Base-by-base conservation (phyloP, 1,139 yeast species). In the Casaregolazyma suthepensis region DNA sequence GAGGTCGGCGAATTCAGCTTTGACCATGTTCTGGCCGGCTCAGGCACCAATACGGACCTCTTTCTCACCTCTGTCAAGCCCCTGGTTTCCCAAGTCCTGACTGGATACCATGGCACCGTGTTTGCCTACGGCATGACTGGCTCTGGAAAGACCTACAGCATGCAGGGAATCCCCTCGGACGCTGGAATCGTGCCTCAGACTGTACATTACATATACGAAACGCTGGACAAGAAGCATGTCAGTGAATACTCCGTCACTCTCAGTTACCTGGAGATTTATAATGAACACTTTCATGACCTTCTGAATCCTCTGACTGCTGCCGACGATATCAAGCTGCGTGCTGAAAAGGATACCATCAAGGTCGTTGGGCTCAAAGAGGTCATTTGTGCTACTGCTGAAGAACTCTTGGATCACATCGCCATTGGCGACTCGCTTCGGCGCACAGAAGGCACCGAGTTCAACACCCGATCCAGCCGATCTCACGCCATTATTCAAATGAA, bases 41-140 rank as follows among this genome's bases (percentile, higher is more conserved):
- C 35, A 5, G 65, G 72, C 13, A 61, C 78, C 17, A 90, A 90
- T 65, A 61, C 67, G 5, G 78, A 78, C 29, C 87, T 91, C 1
- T 91, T 87, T 66, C 72, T 73, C 31, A 70, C 71, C 18, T 74
- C 85, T 1, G 91, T 90, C 45, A 72, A 77, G 31, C 81, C 80
- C 1, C 73, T 89, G 45, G 83, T 91, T 1, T 71, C 76, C 23
- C 80, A 83, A 57, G 83, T 88, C 54, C 73, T 89, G 59, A 83
- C 84, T 38, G 96, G 96, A 0, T 90, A 74, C 67, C 89, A 90
- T 65, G 95, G 93, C 9, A 91, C 96, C 0, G 83, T 91, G 0
- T 89, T 91, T 69, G 96, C 96, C 1, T 89, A 90, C 65, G 96
- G 96, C 50, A 87, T 87, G 91, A 89, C 98, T 0, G 98, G 98